Base-by-base conservation (phyloP, 345 rosid genomes). In the Citropsis articulata region DNA sequence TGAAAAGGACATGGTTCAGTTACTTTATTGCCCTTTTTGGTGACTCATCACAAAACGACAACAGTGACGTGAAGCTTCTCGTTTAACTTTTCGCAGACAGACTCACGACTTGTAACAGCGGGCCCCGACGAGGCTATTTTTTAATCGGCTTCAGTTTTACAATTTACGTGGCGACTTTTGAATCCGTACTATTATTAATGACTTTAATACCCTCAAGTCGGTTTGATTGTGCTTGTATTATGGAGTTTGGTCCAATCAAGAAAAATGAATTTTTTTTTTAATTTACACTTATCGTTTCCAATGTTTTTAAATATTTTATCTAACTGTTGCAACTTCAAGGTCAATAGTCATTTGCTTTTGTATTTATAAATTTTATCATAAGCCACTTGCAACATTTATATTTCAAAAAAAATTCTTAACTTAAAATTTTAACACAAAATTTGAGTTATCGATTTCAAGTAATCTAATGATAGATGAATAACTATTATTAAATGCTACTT, bases 11-110 rank as follows among this genome's bases (percentile, higher is more conserved):
- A 27, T 68, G 24, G 67, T 28, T 25, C 74, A 69, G 74, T 59
- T 77, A 27, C 67, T 59, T 69, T 57, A 33, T 68, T 69, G 38
- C 68, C 75, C 67, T 77, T 68, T 68, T 67, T 1, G 19, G 16
- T 56, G 55, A 66, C 50, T 66, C 79, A 35, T 59, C 80, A 56
- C 61, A 18, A 59, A 60, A 69, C 79, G 68, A 69, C 79, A 67
- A 62, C 53, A 9, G 5, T 56, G 22, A 48, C 61, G n/a, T 28
- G 19, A 63, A 75, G 40, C 18, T 25, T 48, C 42, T 66, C 19
- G 12, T 55, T 40, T 18, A 19, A 66, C 56, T 24, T 66, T 67
- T 69, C 30, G 21, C 67, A 59, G 42, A 18, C 59, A 68, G 67
- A 36, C 22, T 68, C 30, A 28, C 67, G 57, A 28, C 30, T 75